Percentiles rank a stretch among this genome's conserved stretches.
phyloP scores from a whole-genome alignment of 345 rosid genomes.

The Citrus maxima region DNA sequence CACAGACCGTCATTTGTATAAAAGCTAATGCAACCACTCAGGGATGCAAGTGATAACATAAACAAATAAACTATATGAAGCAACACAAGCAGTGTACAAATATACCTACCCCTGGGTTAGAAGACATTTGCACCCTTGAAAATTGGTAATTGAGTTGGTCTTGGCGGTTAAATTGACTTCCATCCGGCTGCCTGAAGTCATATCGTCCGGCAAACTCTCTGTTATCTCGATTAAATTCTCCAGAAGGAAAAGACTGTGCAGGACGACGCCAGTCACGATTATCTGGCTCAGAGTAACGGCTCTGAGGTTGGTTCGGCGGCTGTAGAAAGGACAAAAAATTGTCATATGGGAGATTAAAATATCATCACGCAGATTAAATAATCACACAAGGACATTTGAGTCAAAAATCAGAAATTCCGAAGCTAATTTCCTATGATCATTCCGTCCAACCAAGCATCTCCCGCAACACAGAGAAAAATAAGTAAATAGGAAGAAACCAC shows the following conservation, averaged over 20 bases:
- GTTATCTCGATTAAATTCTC: conserved; percentile 51
- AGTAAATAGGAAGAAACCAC: background rate
- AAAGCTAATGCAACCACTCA: background rate
- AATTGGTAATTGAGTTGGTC: conserved; percentile 51
- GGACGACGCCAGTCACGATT: conserved; percentile 94
- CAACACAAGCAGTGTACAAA: background rate
- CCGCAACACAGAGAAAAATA: background rate
- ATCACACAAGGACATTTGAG: background rate
- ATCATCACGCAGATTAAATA: background rate
- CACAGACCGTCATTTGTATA: background rate
- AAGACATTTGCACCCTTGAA: conserved; percentile 38
- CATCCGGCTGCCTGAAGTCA: conserved; percentile 47
- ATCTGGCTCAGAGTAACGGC: conserved; percentile 75
- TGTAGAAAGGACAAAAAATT: conserved; percentile 13
- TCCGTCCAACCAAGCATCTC: background rate
- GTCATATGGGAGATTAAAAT: background rate
- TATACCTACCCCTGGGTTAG: conserved; percentile 53
- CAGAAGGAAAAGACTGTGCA: conserved; percentile 48
- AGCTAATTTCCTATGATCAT: background rate
- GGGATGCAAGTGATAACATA: background rate
- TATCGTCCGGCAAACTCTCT: conserved; percentile 40
- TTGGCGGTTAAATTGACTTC: conserved; percentile 44
- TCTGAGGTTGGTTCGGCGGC: conserved; percentile 49
- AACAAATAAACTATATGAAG: background rate
- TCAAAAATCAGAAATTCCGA: background rate